A percentile compares a stretch with the other conserved stretches of the same genome.
Evolutionary conservation across 2,329 filamentous ascomycete species (phyloP).

Genomic region (Paraphaeosphaeria minitans): DNA sequence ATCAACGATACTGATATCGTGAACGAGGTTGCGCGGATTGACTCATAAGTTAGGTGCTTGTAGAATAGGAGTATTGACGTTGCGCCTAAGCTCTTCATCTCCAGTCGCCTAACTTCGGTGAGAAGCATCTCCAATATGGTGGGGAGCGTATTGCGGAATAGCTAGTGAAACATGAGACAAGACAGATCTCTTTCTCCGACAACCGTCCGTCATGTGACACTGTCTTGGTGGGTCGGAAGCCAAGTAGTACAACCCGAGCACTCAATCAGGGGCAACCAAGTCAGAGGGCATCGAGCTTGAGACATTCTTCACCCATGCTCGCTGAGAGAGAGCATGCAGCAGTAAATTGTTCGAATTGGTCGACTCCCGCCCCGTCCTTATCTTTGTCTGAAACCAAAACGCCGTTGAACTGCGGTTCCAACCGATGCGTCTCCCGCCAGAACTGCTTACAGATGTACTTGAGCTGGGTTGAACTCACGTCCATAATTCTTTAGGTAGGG

Average conservation of each 20-base stretch:
- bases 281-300: neutral
- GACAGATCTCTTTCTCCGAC: neutral
- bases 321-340: neutral
- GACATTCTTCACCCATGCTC: neutral
- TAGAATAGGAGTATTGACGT: neutral
- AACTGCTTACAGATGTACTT: slow-evolving; percentile 7
- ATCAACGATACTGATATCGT: neutral
- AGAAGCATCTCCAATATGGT: too few species aligned
- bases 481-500: neutral
- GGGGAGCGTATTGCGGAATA: too few species aligned
- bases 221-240: neutral
- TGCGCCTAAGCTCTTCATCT: too few species aligned
- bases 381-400: neutral
- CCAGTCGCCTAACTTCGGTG: too few species aligned
- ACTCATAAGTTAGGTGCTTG: neutral
- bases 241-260: neutral
- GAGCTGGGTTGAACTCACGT: slow-evolving; percentile 2
- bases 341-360: neutral
- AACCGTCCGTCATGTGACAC: neutral
- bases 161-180: neutral
- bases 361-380: neutral
- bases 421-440: neutral
- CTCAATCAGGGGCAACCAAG: neutral
- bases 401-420: slow-evolving; percentile 1
- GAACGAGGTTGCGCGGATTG: neutral